Evolutionary conservation across 805 yeast species (phyloP), one percentile per base, ranked within the genome.

Genomic region (Yarrowia divulgata): DNA sequence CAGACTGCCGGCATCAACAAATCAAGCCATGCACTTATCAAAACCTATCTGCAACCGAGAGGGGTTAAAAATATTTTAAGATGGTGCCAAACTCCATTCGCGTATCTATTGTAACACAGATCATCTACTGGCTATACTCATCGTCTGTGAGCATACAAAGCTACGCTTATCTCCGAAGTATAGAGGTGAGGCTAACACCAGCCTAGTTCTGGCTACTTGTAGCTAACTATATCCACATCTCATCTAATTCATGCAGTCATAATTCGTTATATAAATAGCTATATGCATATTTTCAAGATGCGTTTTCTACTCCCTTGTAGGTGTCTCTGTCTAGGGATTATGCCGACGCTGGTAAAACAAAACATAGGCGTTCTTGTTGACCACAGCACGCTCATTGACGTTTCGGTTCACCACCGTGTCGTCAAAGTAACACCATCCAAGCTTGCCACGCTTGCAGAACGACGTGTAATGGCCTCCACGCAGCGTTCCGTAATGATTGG

Each of bases 391-490:
- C 45, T 77, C 80, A 19, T 82, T 80, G 69, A 86, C 84, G 50
- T 84, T 82, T 67, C 81, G 84, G 35, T 85, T 81, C n/a, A 89
- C 88, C 69, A 83, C 85, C 0, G 90, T 84, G 77, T 93, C 97
- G 77, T 93, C 97, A 77, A 88, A 93, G 71, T 87, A 85, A 74
- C 90, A 87, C 97, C 97, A 93, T 1, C 88, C 89, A 66, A 71
- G 69, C 81, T 80, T 48, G 34, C 87, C 87, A 74, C 91, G 91
- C 75, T 87, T 80, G 5, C 91, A 94, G 75, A 82, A 90, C 0
- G 97, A 81, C 0, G 97, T 93, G 78, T 93, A 93, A 78, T 93
- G 98, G 0, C 98, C 98, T 9, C 93, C 90, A 50, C 88, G 85
- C 46, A 93, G 81, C 48, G 90, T 87, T 13, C 98, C 98, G 71